Evolutionary conservation across 768 basidiomycete species (phyloP).

Genomic region (Phaeotremella skinneri): DNA sequence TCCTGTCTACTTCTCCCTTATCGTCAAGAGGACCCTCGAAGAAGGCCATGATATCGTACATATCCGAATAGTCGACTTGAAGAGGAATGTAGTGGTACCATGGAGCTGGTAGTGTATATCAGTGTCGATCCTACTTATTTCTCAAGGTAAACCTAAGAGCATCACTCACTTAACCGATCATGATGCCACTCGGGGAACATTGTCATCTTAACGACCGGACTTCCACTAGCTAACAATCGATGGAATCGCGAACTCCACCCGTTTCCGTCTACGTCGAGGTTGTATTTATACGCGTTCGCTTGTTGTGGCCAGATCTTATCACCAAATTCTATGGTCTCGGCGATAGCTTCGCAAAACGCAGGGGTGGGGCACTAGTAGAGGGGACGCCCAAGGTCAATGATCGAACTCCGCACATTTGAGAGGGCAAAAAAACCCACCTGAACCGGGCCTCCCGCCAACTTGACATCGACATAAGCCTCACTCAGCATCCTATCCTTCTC

Average conservation of each 20-base stretch:
- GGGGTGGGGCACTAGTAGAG: conserved; percentile 52
- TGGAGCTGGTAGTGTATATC: conserved; percentile 52
- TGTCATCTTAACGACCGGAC: conserved; percentile 67
- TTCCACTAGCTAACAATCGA: conserved; percentile 62
- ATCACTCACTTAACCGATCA: conserved; percentile 25
- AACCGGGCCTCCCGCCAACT: conserved; percentile 57
- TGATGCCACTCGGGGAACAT: conserved; percentile 71
- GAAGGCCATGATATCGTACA: conserved; percentile 70
- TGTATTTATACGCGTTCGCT: conserved; percentile 63
- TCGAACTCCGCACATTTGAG: background rate
- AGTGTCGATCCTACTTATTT: conserved; percentile 7
- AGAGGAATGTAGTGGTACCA: conserved; percentile 77
- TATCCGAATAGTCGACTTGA: conserved; percentile 62
- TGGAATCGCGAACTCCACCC: conserved; percentile 73
- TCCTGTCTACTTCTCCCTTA: conserved; percentile 58
- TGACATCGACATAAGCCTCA: conserved; percentile 63
- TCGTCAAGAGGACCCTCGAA: conserved; percentile 60
- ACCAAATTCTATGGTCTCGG: conserved; percentile 58
- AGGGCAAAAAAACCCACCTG: conserved; percentile 33
- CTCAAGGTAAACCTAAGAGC: background rate
- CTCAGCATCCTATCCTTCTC: conserved; percentile 53
- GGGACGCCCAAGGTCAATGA: background rate
- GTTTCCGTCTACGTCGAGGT: conserved; percentile 48
- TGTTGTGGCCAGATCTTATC: conserved; percentile 55
- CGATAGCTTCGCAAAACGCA: conserved; percentile 56